Evolutionary conservation across 1,284 basidiomycete species (phyloP), one percentile per base, ranked within the genome.

Genomic region (Polyporus tsugae): DNA sequence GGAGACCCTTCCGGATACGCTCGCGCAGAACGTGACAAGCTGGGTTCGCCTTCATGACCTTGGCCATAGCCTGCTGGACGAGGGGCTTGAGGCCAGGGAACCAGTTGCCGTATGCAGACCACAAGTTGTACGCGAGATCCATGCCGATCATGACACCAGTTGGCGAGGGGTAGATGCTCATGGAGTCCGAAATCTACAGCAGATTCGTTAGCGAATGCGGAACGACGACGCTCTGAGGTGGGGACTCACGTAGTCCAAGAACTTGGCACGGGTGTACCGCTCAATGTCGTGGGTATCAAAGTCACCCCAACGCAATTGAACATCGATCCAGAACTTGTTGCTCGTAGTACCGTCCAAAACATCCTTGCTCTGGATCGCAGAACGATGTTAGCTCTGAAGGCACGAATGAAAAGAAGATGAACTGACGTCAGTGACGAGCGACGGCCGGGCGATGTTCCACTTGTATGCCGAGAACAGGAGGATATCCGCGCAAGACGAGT

Each of bases 21-120:
- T 99, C 98, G 63, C 98, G 94, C 67, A 99, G 84, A 42, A 99
- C 98, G 79, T 99, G 98, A 66, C 95, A 91, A n/a, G 98, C 98
- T 11, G 98, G 98, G 76, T 98, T 97, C 58, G 96, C 96, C 80
- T 97, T 97, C 96, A 99, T 98, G 81, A 99, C 95, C 88, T 99
- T 99, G 57, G 94, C 95, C 96, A 99, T 98, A 4, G 97, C 98
- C 83, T 99, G 97, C 82, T 98, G 97, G 71, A 99, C 92, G 70
- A 99, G 87, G 4, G 97, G 96, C 84, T 99, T 99, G 88, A 97
- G 90, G 64, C 97, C 97, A 19, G 98, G 97, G 93, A 99, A 98
- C 96, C 96, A 99, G 80, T 98, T 97, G 70, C 97, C 98, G 78
- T 98, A 99, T 1, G 95, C 97, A n/a, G 96, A 97, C 93, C 98